Percentiles rank a stretch among this genome's conserved stretches.
Evolutionary conservation across 2,329 filamentous ascomycete genomes (phyloP).

Genomic region (Fusarium sp.): DNA sequence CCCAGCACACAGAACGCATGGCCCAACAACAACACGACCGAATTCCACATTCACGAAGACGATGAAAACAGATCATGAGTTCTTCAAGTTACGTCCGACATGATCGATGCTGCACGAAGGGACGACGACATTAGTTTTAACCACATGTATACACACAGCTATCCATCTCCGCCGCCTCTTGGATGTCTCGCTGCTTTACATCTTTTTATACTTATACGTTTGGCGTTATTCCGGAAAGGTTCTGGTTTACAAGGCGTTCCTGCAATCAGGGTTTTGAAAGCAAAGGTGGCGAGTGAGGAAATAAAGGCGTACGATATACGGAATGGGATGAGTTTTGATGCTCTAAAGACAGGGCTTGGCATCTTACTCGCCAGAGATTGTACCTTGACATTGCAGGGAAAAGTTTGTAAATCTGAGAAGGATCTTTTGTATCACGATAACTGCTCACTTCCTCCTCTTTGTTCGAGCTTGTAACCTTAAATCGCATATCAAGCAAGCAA

Average conservation of each 20-base stretch:
- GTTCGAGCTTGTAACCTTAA: conserved; percentile 29
- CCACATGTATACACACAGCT: conserved; percentile 21
- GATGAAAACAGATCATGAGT: conserved; percentile 44
- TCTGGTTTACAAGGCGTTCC: conserved; percentile 35
- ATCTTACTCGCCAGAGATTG: background rate
- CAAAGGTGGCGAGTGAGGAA: conserved; percentile 7
- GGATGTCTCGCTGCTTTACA: conserved; percentile 13
- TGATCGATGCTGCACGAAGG: conserved; percentile 24
- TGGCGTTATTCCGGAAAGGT: conserved; percentile 30
- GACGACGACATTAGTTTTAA: conserved; percentile 12
- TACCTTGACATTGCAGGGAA: conserved; percentile 28
- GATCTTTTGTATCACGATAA: conserved; percentile 39
- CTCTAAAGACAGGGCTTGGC: background rate
- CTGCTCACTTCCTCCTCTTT: conserved; percentile 32
- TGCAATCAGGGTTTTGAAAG: conserved; percentile 17
- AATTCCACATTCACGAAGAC: conserved; percentile 61
- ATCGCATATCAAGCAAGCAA: conserved; percentile 21
- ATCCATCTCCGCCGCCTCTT: background rate
- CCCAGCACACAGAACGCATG: conserved; percentile 65
- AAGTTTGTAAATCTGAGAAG: conserved; percentile 22
- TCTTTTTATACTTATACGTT: conserved; percentile 20
- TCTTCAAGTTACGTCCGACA: conserved; percentile 6
- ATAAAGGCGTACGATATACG: conserved; percentile 16
- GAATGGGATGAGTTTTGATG: conserved; percentile 8
- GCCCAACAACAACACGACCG: conserved; percentile 51